Base-by-base conservation (phyloP, 306 rosid genomes). In the Psophocarpus tetragonolobus region DNA sequence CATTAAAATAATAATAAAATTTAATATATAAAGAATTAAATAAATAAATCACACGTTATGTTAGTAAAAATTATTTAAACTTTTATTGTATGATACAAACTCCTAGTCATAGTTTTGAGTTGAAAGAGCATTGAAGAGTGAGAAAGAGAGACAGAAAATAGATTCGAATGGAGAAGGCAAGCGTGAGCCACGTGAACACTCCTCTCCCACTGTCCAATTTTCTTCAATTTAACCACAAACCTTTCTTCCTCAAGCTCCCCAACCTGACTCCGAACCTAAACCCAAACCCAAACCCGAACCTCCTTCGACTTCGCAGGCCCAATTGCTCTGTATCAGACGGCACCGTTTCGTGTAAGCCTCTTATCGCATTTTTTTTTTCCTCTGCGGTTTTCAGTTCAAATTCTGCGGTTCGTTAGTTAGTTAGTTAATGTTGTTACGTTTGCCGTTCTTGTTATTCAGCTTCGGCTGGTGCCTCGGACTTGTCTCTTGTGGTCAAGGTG, bases 401-500 rank as follows among this genome's bases (percentile, higher is more conserved):
- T 8, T 17, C 11, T 17, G 45, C 23, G 38, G 30, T 65, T 62
- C 3, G 13, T 18, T 32, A 61, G 21, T 30, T 18, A 9, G 26
- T 62, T 17, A 9, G 26, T 23, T 27, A 57, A 35, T 36, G 53
- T 77, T 64, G 58, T 71, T 27, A 20, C 35, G 24, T 18, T 47
- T 1, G 63, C 18, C 18, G 6, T 23, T 47, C 41, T 54, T 45
- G 1, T 21, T 42, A 53, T 54, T 29, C 65, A 53, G 87, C 69
- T 87, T 57, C 87, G 68, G 83, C 65, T 75, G 81, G 82, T 75
- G 84, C 82, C 20, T 24, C 36, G 39, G 90, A 87, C 74, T 76
- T 71, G 66, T 70, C 93, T 63, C 85, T 87, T 63, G 86, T 51
- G 6, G 73, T 90, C 72, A 92, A 88, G 98, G 98, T 94, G 81